Evolutionary conservation across 208 protist genomes (phyloP).

Genomic region (Porcisia hertigi): DNA sequence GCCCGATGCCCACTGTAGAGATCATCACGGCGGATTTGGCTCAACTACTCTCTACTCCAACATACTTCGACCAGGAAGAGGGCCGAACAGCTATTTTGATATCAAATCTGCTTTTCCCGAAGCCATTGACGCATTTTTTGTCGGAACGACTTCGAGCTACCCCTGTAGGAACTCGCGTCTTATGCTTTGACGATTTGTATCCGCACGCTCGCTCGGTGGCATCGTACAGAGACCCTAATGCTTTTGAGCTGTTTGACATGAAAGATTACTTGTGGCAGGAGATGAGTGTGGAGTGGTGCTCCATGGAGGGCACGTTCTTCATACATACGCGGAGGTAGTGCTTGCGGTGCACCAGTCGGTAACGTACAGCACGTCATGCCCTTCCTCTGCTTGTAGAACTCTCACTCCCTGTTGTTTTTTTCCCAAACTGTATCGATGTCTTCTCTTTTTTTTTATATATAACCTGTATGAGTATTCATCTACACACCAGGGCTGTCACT

Average conservation of each 20-base stretch:
- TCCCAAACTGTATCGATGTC: background rate
- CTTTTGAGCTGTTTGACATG: constrained; percentile 81
- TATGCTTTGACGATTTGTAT: constrained; percentile 83
- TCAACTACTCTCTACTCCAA: constrained; percentile 35
- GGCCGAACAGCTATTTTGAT: constrained; percentile 65
- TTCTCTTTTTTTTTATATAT: background rate
- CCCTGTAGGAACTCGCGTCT: constrained; percentile 60
- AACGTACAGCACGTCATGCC: constrained; percentile 7
- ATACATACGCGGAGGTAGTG: constrained; percentile 47
- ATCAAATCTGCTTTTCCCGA: constrained; percentile 79
- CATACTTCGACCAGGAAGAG: constrained; percentile 45
- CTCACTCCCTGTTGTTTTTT: background rate
- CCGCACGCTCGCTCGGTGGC: constrained; percentile 68
- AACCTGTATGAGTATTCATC: too few relatives aligned
- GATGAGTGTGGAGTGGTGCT: constrained; percentile 76
- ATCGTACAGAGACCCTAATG: constrained; percentile 63
- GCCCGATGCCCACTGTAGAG: constrained; percentile 56
- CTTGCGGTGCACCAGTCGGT: constrained; percentile 3
- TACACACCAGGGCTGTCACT: background rate
- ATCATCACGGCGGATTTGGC: constrained; percentile 76
- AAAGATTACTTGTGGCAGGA: constrained; percentile 77
- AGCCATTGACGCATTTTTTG: constrained; percentile 75
- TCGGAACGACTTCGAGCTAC: constrained; percentile 61
- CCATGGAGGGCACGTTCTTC: constrained; percentile 62
- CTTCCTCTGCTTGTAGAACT: background rate